Conservation (phyloP, 345 rosid genomes). For the Hevea brasiliensis region DNA sequence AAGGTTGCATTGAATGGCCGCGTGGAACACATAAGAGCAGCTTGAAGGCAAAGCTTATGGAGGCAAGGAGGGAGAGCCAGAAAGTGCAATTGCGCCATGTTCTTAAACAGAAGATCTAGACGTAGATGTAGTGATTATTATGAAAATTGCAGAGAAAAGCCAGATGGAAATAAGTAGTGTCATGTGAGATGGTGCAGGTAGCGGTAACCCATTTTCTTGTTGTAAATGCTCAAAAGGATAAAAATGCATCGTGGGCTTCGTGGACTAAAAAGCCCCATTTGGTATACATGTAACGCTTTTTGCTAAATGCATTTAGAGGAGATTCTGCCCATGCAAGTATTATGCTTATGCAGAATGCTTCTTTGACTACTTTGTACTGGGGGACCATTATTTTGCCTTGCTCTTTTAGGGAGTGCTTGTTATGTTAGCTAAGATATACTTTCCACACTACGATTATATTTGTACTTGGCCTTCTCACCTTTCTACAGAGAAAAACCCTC, state of each 20-base stretch:
- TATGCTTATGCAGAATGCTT: too few species aligned
- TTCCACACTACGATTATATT: too few species aligned
- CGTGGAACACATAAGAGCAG: conserved; percentile 74
- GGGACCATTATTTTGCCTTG: too few species aligned
- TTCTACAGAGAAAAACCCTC: too few species aligned
- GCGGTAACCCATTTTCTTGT: background rate
- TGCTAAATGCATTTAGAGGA: conserved; percentile 6
- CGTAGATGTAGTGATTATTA: conserved; percentile 11
- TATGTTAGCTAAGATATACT: too few species aligned
- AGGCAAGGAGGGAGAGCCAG: conserved; percentile 83
- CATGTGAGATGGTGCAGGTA: background rate
- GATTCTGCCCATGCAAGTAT: too few species aligned
- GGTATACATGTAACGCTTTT: conserved; percentile 2
- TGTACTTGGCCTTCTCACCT: too few species aligned
- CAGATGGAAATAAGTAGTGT: conserved; percentile 12
- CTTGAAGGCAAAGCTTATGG: conserved; percentile 87
- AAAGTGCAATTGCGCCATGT: conserved; percentile 84
- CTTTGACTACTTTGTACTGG: too few species aligned
- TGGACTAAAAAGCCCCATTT: background rate
- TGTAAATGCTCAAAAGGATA: conserved; percentile 4
- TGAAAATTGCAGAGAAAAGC: conserved; percentile 13
- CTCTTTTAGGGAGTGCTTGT: too few species aligned
- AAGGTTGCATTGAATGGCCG: conserved; percentile 99
- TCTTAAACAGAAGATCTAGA: conserved; percentile 79
- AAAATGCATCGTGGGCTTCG: background rate